These are phyloP conservation scores for Austroboletus niveus DNA, from an alignment of 1,284 basidiomycete genomes.

Conservation along the genomic window DNA sequence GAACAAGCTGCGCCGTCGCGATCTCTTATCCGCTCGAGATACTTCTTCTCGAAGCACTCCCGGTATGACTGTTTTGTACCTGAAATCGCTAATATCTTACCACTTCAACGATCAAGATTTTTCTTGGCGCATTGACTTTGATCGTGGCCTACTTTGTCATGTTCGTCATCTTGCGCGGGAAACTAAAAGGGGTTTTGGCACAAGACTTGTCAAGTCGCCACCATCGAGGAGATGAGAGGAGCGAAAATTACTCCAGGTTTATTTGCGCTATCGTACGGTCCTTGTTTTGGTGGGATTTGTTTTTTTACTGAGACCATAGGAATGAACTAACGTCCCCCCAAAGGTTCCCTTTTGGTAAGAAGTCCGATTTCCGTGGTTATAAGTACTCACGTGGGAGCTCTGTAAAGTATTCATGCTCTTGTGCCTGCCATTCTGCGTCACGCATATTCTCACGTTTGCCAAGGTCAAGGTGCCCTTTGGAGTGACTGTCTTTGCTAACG, in stretches of 20 bases:
- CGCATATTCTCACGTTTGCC: slow-evolving; percentile 48
- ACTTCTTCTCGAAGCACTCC: slow-evolving; percentile 56
- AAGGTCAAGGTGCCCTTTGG: slow-evolving; percentile 46
- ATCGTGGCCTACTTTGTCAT: slow-evolving; percentile 55
- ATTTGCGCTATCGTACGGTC: slow-evolving; percentile 56
- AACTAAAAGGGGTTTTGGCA: slow-evolving; percentile 41
- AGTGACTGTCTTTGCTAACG: slow-evolving; percentile 47
- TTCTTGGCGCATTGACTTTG: slow-evolving; percentile 53
- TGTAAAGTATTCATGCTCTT: slow-evolving; percentile 54
- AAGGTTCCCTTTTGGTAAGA: slow-evolving; percentile 64
- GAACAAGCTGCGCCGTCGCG: slow-evolving; percentile 52
- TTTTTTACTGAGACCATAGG: slow-evolving; percentile 1
- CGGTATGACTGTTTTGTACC: slow-evolving; percentile 41
- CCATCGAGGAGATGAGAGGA: slow-evolving; percentile 44
- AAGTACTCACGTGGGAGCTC: slow-evolving; percentile 1
- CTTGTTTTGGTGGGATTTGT: slow-evolving; percentile 59
- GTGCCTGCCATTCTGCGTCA: slow-evolving; percentile 58
- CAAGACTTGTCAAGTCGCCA: slow-evolving; percentile 50
- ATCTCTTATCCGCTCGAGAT: slow-evolving; percentile 39
- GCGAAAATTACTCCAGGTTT: slow-evolving; percentile 56
- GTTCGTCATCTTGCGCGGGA: slow-evolving; percentile 56
- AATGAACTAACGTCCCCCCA: slow-evolving; percentile 7
- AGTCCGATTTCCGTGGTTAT: background rate
- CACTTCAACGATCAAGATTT: slow-evolving; percentile 42
- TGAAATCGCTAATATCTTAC: slow-evolving; percentile 1